phyloP scores from a whole-genome alignment of 805 yeast genomes.

The Lipomyces mesembrius region DNA sequence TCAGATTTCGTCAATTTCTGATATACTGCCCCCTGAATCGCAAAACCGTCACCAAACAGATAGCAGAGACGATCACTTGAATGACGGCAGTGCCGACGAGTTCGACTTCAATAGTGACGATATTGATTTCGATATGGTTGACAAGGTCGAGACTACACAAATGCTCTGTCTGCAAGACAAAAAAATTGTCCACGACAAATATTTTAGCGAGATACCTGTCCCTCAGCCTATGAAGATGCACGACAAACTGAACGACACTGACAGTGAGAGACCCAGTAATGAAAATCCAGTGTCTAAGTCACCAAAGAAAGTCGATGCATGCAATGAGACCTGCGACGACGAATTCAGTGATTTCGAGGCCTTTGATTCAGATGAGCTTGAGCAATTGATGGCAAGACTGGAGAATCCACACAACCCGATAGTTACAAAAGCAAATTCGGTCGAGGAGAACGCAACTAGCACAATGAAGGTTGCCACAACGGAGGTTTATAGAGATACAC shows the following conservation, averaged over 20 bases:
- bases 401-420: background rate
- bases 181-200: no score
- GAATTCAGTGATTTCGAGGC: slow-evolving; percentile 1
- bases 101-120: slow-evolving; percentile 15
- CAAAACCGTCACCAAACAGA: background rate
- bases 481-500: background rate
- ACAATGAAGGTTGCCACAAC: background rate
- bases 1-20: background rate
- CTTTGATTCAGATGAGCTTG: slow-evolving; percentile 8
- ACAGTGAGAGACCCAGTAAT: background rate
- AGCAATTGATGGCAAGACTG: slow-evolving; percentile 1
- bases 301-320: background rate
- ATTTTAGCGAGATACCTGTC: background rate
- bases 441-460: background rate
- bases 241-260: background rate
- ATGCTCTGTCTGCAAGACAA: background rate
- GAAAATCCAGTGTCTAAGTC: background rate
- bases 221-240: background rate
- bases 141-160: slow-evolving; percentile 1
- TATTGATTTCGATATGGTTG: slow-evolving; percentile 17
- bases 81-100: slow-evolving; percentile 10
- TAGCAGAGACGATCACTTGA: background rate
- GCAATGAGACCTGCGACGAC: background rate
- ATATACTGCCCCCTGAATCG: background rate
- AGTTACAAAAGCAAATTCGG: no score